Conservation (phyloP, 495 filamentous ascomycete genomes). For the Chlorociboria aeruginascens region DNA sequence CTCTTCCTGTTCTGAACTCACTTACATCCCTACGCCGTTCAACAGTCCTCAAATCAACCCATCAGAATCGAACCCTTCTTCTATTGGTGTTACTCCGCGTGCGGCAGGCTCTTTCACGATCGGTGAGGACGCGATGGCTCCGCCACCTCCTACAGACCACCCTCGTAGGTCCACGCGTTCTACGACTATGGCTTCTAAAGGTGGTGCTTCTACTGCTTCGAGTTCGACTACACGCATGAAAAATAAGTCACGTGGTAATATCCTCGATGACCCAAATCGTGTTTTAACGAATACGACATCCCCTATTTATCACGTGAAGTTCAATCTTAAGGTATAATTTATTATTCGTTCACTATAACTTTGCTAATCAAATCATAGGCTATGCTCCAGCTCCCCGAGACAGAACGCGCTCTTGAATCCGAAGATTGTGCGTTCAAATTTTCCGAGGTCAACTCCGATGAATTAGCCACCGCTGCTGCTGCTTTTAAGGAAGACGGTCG, state of each 20-base stretch:
- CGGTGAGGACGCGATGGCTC: too few species aligned
- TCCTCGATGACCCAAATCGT: neutral
- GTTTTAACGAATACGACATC: neutral
- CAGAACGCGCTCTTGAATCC: neutral
- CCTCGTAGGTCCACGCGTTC: too few species aligned
- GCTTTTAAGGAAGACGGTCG: constrained; percentile 42
- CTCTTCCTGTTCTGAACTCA: neutral
- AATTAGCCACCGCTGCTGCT: neutral
- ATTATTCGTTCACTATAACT: neutral
- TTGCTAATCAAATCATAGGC: neutral
- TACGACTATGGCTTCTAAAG: too few species aligned
- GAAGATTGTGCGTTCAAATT: neutral
- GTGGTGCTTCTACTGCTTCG: too few species aligned
- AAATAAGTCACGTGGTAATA: neutral
- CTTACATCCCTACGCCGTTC: neutral
- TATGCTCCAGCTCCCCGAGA: neutral
- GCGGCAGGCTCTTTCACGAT: too few species aligned
- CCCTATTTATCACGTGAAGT: neutral
- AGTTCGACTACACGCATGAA: too few species aligned
- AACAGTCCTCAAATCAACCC: neutral
- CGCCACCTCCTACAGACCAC: too few species aligned
- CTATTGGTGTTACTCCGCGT: too few species aligned
- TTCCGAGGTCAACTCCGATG: neutral
- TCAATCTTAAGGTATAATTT: neutral
- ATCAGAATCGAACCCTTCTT: too few species aligned